These are phyloP conservation scores for Hanseniaspora thailandica DNA, from an alignment of 805 yeast species.

Conservation along the genomic window DNA sequence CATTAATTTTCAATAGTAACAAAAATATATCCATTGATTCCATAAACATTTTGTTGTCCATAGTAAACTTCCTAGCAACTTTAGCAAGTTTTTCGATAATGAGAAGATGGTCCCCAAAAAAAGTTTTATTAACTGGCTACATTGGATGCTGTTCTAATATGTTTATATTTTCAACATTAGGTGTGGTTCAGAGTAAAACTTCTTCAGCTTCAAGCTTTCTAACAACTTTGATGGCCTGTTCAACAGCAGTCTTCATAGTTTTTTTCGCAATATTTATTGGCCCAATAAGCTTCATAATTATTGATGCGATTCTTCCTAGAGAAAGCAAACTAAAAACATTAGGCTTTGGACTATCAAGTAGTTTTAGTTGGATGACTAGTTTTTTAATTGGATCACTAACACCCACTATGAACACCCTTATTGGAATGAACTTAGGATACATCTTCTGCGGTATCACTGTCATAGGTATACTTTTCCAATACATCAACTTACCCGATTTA, in stretches of 20 bases:
- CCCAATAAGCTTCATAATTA: conserved; percentile 53
- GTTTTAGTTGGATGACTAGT: conserved; percentile 56
- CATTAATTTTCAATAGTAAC: conserved; percentile 45
- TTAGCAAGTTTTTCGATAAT: conserved; percentile 41
- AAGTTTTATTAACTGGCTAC: conserved; percentile 41
- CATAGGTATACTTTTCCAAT: conserved; percentile 41
- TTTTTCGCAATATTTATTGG: conserved; percentile 68
- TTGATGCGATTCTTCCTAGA: conserved; percentile 52
- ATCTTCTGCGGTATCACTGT: conserved; percentile 41
- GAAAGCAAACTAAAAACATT: conserved; percentile 43
- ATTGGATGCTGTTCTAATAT: conserved; percentile 44
- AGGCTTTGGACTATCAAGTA: conserved; percentile 54
- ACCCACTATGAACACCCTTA: conserved; percentile 48
- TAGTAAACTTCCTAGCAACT: conserved; percentile 46
- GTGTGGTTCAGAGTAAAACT: conserved; percentile 32
- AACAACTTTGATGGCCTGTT: conserved; percentile 50
- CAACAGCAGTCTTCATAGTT: conserved; percentile 52
- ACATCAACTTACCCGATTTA: conserved; percentile 48
- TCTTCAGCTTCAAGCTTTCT: conserved; percentile 34
- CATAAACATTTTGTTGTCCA: conserved; percentile 47
- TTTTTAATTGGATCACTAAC: conserved; percentile 54
- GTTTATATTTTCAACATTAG: conserved; percentile 49
- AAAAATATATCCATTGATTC: conserved; percentile 42
- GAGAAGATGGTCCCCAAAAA: conserved; percentile 45
- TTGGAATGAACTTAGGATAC: conserved; percentile 58